Percentiles rank a stretch among this genome's conserved stretches.
phyloP scores from a whole-genome alignment of 176 grass and related monocot genomes.

The Hordeum marinum region DNA sequence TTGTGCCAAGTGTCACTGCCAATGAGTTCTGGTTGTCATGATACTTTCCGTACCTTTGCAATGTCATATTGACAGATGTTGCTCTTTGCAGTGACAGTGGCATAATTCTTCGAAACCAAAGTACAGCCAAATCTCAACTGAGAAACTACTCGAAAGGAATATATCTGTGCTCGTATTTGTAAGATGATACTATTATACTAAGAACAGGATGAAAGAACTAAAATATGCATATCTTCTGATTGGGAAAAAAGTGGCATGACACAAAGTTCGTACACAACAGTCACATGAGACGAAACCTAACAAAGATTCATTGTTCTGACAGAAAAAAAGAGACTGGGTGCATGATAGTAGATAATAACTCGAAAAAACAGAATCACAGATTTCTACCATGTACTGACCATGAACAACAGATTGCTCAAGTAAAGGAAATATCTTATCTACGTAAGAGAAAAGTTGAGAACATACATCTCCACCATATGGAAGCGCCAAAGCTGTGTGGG shows the following conservation, averaged over 20 bases:
- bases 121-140: background rate
- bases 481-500: slow-evolving; percentile 69
- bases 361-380: background rate
- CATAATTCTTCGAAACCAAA: background rate
- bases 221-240: background rate
- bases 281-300: background rate
- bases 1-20: background rate
- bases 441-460: background rate
- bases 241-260: background rate
- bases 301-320: background rate
- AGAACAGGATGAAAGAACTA: slow-evolving; percentile 8
- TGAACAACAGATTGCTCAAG: background rate
- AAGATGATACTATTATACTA: background rate
- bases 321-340: background rate
- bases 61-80: background rate
- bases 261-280: background rate
- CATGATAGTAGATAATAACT: background rate
- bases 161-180: background rate
- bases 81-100: background rate
- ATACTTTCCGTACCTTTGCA: background rate
- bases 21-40: background rate
- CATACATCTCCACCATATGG: slow-evolving; percentile 94
- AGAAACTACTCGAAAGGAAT: background rate
- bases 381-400: background rate
- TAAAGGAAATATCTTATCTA: background rate